Percentiles rank a stretch among this genome's conserved stretches.
Conservation (phyloP, 1,284 basidiomycete species). For the Dichomitus squalens region DNA sequence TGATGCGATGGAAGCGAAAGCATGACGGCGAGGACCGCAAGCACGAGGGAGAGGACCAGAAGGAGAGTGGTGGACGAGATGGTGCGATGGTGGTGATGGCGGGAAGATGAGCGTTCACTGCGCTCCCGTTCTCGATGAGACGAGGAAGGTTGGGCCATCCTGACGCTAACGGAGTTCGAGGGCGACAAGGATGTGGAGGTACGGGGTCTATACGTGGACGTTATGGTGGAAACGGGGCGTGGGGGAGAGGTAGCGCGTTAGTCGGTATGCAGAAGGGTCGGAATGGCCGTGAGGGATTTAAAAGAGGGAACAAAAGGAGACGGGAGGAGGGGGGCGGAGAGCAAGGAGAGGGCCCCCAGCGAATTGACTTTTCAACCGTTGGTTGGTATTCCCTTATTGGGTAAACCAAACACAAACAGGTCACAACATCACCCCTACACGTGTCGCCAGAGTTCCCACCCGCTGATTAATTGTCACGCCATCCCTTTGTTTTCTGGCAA, state of each 20-base stretch:
- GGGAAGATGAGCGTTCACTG: constrained; percentile 55
- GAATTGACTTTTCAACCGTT: constrained; percentile 30
- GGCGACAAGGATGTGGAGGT: constrained; percentile 77
- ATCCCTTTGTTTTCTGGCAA: constrained; percentile 8
- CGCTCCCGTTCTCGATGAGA: constrained; percentile 71
- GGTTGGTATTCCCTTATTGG: constrained; percentile 25
- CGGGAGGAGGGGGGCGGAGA: constrained; percentile 24
- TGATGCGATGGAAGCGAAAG: constrained; percentile 70
- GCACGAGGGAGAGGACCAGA: constrained; percentile 78
- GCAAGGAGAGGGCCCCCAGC: constrained; percentile 15
- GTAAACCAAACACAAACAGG: constrained; percentile 24
- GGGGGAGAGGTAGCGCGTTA: constrained; percentile 26
- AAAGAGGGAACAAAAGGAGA: constrained; percentile 20
- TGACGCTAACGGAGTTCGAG: constrained; percentile 67
- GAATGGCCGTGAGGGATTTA: constrained; percentile 22
- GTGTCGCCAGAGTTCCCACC: constrained; percentile 22
- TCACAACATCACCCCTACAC: constrained; percentile 29
- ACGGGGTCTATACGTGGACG: constrained; percentile 64
- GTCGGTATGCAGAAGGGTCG: constrained; percentile 18
- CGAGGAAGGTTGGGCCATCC: constrained; percentile 85
- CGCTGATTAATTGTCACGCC: constrained; percentile 23
- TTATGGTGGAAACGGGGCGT: constrained; percentile 42
- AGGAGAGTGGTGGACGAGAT: constrained; percentile 87
- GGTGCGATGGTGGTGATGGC: constrained; percentile 77
- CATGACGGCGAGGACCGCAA: constrained; percentile 84